A percentile compares a stretch with the other conserved stretches of the same genome.
Conservation (phyloP, 208 protist species). For the Kentomonas sorsogonicus region DNA sequence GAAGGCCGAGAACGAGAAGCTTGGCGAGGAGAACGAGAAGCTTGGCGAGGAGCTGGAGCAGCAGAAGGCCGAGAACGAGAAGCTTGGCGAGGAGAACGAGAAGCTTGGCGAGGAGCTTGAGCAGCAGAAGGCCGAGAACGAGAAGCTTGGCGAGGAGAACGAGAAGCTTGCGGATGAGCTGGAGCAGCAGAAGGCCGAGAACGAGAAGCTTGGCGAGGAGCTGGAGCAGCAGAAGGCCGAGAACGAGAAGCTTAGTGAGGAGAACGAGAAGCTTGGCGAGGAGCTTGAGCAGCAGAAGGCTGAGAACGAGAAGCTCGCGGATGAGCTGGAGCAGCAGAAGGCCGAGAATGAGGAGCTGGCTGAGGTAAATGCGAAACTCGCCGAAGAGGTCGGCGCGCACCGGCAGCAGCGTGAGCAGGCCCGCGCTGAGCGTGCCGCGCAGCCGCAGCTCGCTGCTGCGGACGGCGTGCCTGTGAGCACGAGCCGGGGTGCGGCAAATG, state of each 20-base stretch:
- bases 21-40: no score
- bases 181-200: slow-evolving; percentile 7
- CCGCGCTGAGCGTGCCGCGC: neutral
- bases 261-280: slow-evolving; percentile 6
- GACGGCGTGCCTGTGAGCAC: slow-evolving; percentile 2
- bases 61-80: slow-evolving; percentile 16
- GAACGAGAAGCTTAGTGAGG: slow-evolving; percentile 13
- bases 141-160: neutral
- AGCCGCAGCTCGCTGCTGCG: slow-evolving; percentile 3
- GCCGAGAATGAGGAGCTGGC: neutral
- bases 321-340: neutral
- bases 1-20: neutral
- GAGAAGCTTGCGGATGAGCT: neutral
- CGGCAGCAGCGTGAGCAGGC: neutral
- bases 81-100: slow-evolving; percentile 6
- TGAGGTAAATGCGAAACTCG: neutral
- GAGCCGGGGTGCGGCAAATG: neutral
- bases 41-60: slow-evolving; percentile 17
- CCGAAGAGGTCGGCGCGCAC: slow-evolving; percentile 1
- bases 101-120: slow-evolving; percentile 6
- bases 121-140: slow-evolving; percentile 8
- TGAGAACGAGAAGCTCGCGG: neutral
- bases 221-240: slow-evolving; percentile 5
- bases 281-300: neutral
- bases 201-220: slow-evolving; percentile 7